Evolutionary conservation across 306 rosid species (phyloP), one percentile per base, ranked within the genome.

Genomic region (Glycine tomentella): DNA sequence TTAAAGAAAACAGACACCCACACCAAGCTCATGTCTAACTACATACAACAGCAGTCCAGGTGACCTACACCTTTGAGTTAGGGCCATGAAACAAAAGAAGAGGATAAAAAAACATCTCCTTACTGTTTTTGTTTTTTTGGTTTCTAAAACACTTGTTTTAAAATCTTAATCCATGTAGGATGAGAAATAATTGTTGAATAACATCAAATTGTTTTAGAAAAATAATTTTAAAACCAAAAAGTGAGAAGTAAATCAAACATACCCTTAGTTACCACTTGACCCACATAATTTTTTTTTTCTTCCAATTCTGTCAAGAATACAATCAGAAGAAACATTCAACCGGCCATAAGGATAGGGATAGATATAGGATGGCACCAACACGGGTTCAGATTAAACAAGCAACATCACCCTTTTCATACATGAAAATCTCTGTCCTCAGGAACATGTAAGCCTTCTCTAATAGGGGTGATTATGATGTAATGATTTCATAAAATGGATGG

Each of bases 311-410:
- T 40, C 75, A 3, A 59, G 15, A 67, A 48, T 10, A 16, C 51
- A 82, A 74, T 67, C 66, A 66, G 42, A 78, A 51, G 45, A 53
- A 59, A 80, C 45, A 57, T 53, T 67, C 69, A 75, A 84, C 50
- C 42, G 4, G 38, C 25, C 65, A 58, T 3, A 53, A 25, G 14
- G 42, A 64, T 55, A 33, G 76, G 63, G 53, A 72, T 13, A 1
- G 7, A 66, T 12, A 42, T 11, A 45, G 6, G 14, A 36, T n/a
- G 2, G 20, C 36, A 66, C 52, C 31, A 49, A 66, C 57, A 67
- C 31, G 67, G 44, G 11, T 62, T 80, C 53, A 71, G 48, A 73
- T 17, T 67, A 66, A 36, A 72, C 72, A 78, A 42, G 57, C 76
- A 72, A 66, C 64, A 67, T 10, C 62, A 66, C 25, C 20, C 11